Evolutionary conservation across 2,329 filamentous ascomycete genomes (phyloP), one percentile per base, ranked within the genome.

Genomic region (Chaetomium sp.): DNA sequence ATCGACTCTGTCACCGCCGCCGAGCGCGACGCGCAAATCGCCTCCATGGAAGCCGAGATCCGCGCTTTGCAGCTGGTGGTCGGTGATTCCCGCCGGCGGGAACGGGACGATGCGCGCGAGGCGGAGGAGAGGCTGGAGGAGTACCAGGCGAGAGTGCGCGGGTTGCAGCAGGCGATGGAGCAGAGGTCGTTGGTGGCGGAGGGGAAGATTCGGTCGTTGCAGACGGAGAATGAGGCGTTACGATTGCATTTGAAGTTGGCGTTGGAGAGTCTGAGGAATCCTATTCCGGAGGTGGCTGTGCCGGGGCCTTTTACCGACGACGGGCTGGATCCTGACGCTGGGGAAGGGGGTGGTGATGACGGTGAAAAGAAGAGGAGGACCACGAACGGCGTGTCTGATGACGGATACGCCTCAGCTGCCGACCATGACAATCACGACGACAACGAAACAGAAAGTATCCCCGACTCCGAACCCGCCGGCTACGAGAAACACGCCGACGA

Each of bases 91-190:
- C 74, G 77, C 60, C 82, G 78, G 64, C 82, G 79, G 52, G 89
- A 94, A 71, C 37, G 37, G 9, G 86, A 89, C 68, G 89, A 91
- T 64, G 87, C 84, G 54, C 83, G 86, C 64, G 79, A 86, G 40
- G 85, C 89, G 61, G 89, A 91, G 61, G 89, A 94, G 69, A 87
- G 86, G 64, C 76, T 99, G 32, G 94, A 97, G 65, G 91, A 96
- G 70, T 99, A 97, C 72, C 94, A 99, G 74, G 85, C 85, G 61
- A 88, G 91, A 66, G 94, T 99, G 14, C 80, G 84, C 48, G 83
- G 87, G 55, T 91, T 99, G 87, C 91, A 97, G 71, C 85, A 91
- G 57, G 82, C 95, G 71, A 96, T 96, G 91, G 91, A 97, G 70
- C 94, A 99, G 74, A 87, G 86, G 60, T 84, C 87, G 58, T 87